Evolutionary conservation across 2,329 filamentous ascomycete species (phyloP).

Genomic region (Nigrospora oryzae): DNA sequence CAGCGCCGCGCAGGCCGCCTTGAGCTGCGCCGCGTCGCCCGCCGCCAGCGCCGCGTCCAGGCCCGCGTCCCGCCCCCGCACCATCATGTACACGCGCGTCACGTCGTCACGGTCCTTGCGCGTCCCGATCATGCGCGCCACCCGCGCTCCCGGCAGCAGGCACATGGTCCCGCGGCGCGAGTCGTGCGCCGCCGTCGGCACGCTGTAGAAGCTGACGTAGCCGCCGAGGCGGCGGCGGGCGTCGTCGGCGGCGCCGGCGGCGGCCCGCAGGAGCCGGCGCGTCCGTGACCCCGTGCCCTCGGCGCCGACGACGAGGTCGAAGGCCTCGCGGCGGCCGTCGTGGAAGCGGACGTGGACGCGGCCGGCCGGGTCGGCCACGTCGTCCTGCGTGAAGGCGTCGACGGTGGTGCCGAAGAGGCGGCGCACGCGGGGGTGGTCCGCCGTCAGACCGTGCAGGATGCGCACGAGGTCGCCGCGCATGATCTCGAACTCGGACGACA

Average conservation of each 20-base stretch:
- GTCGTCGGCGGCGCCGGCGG: conserved; percentile 6
- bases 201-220: conserved; percentile 14
- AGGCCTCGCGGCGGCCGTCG: conserved; percentile 30
- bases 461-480: conserved; percentile 47
- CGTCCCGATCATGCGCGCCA: conserved; percentile 2
- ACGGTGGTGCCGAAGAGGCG: conserved; percentile 23
- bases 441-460: conserved; percentile 29
- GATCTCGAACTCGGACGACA: conserved; percentile 51
- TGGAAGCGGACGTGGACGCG: conserved; percentile 29
- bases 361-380: conserved; percentile 12
- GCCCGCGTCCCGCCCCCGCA: neutral
- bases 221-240: conserved; percentile 5
- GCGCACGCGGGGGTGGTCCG: conserved; percentile 22
- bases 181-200: conserved; percentile 16
- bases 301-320: conserved; percentile 45
- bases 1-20: conserved; percentile 11
- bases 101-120: conserved; percentile 4
- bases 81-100: conserved; percentile 4
- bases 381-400: conserved; percentile 18
- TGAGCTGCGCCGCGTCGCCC: conserved; percentile 6
- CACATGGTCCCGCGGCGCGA: conserved; percentile 24
- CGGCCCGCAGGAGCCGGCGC: conserved; percentile 25
- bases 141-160: conserved; percentile 15
- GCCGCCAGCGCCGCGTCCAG: conserved; percentile 2
- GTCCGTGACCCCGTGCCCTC: conserved; percentile 43